phyloP scores from a whole-genome alignment of 495 filamentous ascomycete species.

The Podospora pseudopauciseta region DNA sequence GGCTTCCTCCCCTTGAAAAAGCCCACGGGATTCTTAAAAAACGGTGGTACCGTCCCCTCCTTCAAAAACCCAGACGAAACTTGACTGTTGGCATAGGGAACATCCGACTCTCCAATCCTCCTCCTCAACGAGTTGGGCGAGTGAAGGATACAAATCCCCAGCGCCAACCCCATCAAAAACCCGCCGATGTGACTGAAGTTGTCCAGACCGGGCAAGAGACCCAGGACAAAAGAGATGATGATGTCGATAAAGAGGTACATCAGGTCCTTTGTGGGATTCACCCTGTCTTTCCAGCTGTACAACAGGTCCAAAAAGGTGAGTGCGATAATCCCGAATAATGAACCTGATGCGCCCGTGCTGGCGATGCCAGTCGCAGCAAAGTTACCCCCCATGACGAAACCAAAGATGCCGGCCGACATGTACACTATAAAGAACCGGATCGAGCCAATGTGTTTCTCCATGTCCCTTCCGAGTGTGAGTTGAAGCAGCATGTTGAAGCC shows the following conservation, averaged over 20 bases:
- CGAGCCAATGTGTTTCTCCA: slow-evolving; percentile 83
- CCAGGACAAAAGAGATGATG: slow-evolving; percentile 84
- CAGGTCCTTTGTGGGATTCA: slow-evolving; percentile 71
- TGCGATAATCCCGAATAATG: slow-evolving; percentile 87
- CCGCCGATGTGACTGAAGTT: slow-evolving; percentile 98
- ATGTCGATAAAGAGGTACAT: slow-evolving; percentile 81
- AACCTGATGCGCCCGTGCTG: slow-evolving; percentile 83
- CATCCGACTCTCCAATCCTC: slow-evolving; percentile 63
- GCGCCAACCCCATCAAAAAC: slow-evolving; percentile 84
- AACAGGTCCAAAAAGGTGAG: slow-evolving; percentile 82
- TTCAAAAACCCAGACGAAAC: slow-evolving; percentile 37
- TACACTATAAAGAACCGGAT: slow-evolving; percentile 87
- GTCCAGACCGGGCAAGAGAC: slow-evolving; percentile 87
- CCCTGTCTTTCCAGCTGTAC: slow-evolving; percentile 81
- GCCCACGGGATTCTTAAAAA: slow-evolving; percentile 64
- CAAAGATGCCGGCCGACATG: slow-evolving; percentile 87
- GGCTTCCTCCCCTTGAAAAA: slow-evolving; percentile 93
- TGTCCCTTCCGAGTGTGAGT: slow-evolving; percentile 78
- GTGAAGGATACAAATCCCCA: slow-evolving; percentile 81
- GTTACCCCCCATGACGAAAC: slow-evolving; percentile 93
- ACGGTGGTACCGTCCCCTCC: slow-evolving; percentile 49
- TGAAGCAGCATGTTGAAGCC: slow-evolving; percentile 92
- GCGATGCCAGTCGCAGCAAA: slow-evolving; percentile 75
- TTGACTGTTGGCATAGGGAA: slow-evolving; percentile 40
- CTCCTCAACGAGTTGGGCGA: slow-evolving; percentile 77